These are phyloP conservation scores for Emericellopsis atlantica DNA, from an alignment of 2,329 filamentous ascomycete genomes.

Conservation along the genomic window DNA sequence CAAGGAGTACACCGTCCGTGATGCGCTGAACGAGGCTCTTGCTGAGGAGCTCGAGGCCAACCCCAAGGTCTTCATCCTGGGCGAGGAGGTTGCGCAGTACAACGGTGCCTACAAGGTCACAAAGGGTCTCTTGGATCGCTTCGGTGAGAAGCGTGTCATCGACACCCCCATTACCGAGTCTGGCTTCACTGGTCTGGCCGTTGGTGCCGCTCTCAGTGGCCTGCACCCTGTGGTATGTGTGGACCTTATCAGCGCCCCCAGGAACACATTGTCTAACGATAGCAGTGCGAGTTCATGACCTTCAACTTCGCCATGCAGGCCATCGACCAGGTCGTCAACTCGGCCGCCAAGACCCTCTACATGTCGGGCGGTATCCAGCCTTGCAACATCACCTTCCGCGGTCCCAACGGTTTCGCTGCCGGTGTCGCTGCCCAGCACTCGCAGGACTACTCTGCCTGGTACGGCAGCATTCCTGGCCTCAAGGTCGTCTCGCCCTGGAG, in stretches of 20 bases:
- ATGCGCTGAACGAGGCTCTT: constrained; percentile 94
- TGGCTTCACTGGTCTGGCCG: constrained; percentile 85
- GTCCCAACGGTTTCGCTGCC: constrained; percentile 92
- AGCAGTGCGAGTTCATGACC: constrained; percentile 97
- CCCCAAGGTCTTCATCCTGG: constrained; percentile 87
- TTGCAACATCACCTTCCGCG: constrained; percentile 99
- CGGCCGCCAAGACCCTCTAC: constrained; percentile 96
- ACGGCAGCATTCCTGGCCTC: constrained; percentile 91
- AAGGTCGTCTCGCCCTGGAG: constrained; percentile 97
- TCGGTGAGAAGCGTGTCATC: constrained; percentile 94
- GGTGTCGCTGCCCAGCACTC: constrained; percentile 97
- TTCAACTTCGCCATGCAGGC: constrained; percentile 99
- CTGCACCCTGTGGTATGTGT: constrained; percentile 82
- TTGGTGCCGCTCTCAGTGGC: constrained; percentile 89
- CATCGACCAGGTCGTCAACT: constrained; percentile 99
- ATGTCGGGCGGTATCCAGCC: constrained; percentile 99
- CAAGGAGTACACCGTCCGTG: constrained; percentile 94
- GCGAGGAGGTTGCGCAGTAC: constrained; percentile 98
- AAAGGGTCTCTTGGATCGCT: constrained; percentile 91
- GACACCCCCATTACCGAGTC: constrained; percentile 98
- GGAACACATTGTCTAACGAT: neutral
- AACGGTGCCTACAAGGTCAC: constrained; percentile 99
- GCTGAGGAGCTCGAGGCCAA: constrained; percentile 94
- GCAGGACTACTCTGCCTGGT: constrained; percentile 98
- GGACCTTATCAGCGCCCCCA: neutral